phyloP scores from a whole-genome alignment of 768 basidiomycete species.

The Roridomyces roridus region DNA sequence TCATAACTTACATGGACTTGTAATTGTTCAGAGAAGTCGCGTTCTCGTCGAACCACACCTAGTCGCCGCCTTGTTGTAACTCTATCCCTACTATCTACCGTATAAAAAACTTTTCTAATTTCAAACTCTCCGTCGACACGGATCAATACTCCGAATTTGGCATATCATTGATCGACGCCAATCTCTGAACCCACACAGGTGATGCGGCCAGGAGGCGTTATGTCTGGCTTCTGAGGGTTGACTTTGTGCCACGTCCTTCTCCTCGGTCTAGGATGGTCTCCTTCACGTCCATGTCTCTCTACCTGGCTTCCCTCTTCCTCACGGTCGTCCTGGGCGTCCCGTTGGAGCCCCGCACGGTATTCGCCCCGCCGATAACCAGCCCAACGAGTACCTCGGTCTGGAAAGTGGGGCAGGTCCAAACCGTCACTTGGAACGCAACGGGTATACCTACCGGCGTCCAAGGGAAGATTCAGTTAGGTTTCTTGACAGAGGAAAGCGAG shows the following conservation, averaged over 20 bases:
- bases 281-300: slow-evolving; percentile 27
- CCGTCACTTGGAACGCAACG: slow-evolving; percentile 52
- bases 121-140: neutral
- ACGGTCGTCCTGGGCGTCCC: slow-evolving; percentile 42
- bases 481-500: slow-evolving; percentile 47
- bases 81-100: neutral
- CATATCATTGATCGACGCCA: neutral
- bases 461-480: slow-evolving; percentile 61
- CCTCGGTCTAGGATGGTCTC: slow-evolving; percentile 7
- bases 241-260: slow-evolving; percentile 1
- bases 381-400: slow-evolving; percentile 56
- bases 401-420: slow-evolving; percentile 51
- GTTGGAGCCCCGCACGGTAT: slow-evolving; percentile 49
- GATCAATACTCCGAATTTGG: neutral
- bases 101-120: neutral
- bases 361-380: slow-evolving; percentile 54
- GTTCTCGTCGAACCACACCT: slow-evolving; percentile 18
- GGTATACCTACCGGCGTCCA: slow-evolving; percentile 42
- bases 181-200: neutral
- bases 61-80: slow-evolving; percentile 16
- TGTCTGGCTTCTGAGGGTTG: slow-evolving; percentile 4
- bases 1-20: slow-evolving; percentile 17
- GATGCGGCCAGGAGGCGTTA: neutral
- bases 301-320: slow-evolving; percentile 34
- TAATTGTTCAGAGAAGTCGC: slow-evolving; percentile 20